These are phyloP conservation scores for Trichoderma hamatum DNA, from an alignment of 2,329 filamentous ascomycete species.

Conservation along the genomic window DNA sequence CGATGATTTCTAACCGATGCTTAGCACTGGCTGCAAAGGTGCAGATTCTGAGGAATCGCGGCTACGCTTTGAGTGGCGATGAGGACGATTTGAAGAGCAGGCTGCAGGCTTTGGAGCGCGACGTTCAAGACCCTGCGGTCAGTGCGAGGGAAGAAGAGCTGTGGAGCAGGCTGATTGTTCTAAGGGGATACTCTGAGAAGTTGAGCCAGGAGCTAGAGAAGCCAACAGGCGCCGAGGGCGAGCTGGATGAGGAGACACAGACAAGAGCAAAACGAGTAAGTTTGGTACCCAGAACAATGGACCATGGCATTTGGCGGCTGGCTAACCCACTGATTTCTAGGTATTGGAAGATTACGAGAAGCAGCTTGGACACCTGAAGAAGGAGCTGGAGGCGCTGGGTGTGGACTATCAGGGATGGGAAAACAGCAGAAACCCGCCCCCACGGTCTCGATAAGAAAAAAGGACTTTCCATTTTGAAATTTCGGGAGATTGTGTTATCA, in stretches of 20 bases:
- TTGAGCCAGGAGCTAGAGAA: constrained; percentile 75
- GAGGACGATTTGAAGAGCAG: constrained; percentile 79
- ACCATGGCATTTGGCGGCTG: background rate
- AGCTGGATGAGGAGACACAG: constrained; percentile 70
- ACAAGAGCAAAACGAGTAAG: constrained; percentile 74
- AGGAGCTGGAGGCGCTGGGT: constrained; percentile 67
- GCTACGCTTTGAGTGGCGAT: constrained; percentile 76
- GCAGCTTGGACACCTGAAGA: constrained; percentile 75
- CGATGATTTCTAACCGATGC: constrained; percentile 71
- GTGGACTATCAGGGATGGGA: constrained; percentile 61
- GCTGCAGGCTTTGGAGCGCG: constrained; percentile 68
- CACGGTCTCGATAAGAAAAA: constrained; percentile 40
- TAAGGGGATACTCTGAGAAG: constrained; percentile 72
- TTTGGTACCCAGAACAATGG: constrained; percentile 1
- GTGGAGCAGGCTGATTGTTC: constrained; percentile 77
- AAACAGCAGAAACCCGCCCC: constrained; percentile 49
- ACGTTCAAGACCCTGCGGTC: constrained; percentile 73
- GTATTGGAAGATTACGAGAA: constrained; percentile 81
- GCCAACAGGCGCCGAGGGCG: constrained; percentile 58
- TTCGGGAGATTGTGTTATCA: background rate
- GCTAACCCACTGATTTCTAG: constrained; percentile 46
- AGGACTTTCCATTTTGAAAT: background rate
- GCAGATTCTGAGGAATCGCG: constrained; percentile 78
- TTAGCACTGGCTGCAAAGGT: constrained; percentile 76
- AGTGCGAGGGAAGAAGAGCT: constrained; percentile 79